Evolutionary conservation across 208 protist species (phyloP).

Genomic region (Porcisia deanei): DNA sequence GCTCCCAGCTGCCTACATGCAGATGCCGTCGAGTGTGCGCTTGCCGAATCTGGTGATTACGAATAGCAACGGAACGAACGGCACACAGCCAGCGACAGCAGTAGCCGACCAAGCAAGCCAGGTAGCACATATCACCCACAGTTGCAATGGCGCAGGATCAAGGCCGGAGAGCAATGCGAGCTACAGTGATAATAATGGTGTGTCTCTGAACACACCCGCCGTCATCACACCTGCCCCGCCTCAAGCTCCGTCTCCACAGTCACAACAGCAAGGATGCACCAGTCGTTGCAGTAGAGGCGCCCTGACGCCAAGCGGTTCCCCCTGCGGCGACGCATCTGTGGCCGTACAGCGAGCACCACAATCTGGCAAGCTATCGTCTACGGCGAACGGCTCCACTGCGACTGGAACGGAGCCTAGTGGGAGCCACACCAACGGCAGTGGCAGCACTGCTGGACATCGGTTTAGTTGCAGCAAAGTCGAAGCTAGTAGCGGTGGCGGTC

Average conservation of each 20-base stretch:
- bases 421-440: neutral
- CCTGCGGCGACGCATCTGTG: slow-evolving; percentile 2
- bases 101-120: neutral
- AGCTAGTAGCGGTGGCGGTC: neutral
- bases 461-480: neutral
- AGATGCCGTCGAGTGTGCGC: slow-evolving; percentile 26
- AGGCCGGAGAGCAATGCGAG: neutral
- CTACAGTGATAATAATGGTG: neutral
- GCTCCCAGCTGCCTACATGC: slow-evolving; percentile 24
- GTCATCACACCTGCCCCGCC: neutral
- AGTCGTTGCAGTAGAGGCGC: neutral
- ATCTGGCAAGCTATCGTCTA: neutral
- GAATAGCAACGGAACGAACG: slow-evolving; percentile 1
- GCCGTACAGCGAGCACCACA: neutral
- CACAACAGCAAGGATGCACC: neutral
- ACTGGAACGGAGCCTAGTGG: neutral
- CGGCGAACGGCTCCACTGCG: neutral
- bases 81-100: neutral
- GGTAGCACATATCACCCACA: neutral
- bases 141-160: neutral
- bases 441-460: neutral
- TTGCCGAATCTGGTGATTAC: slow-evolving; percentile 16
- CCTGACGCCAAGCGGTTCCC: neutral
- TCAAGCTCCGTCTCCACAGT: slow-evolving; percentile 2
- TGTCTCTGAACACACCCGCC: neutral